These are phyloP conservation scores for Stromatinia cepivora DNA, from an alignment of 2,329 filamentous ascomycete genomes.

Conservation along the genomic window DNA sequence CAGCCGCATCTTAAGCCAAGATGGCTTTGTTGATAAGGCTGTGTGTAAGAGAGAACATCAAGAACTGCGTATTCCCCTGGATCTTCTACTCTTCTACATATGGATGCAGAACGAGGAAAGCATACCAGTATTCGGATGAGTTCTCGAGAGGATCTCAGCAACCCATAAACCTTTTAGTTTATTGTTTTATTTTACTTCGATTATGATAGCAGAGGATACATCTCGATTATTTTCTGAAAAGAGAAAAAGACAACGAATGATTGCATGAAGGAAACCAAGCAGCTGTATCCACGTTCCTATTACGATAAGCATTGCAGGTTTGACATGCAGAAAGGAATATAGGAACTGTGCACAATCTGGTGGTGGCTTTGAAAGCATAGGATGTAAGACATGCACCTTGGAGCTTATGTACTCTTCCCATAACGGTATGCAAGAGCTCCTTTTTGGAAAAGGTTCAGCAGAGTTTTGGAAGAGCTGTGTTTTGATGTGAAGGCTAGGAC, in stretches of 20 bases:
- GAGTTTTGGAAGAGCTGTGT: not conserved
- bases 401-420: not conserved
- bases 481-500: not conserved
- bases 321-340: not conserved
- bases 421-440: slow-evolving; percentile 9
- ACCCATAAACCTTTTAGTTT: not conserved
- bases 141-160: not conserved
- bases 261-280: slow-evolving; percentile 17
- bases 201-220: not conserved
- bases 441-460: not conserved
- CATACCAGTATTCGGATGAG: too few relatives aligned
- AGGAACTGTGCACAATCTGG: slow-evolving; percentile 9
- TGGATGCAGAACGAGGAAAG: not conserved
- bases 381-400: not conserved
- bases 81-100: too few relatives aligned
- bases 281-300: slow-evolving; percentile 18
- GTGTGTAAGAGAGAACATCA: not conserved
- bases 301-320: slow-evolving; percentile 11
- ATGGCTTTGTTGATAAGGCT: slow-evolving; percentile 14
- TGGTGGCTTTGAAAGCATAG: not conserved
- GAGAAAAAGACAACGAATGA: slow-evolving; percentile 4
- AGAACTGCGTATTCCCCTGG: not conserved
- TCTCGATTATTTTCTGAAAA: not conserved
- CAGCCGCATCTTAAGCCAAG: slow-evolving; percentile 9
- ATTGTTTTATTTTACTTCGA: not conserved